Base-by-base conservation (phyloP, 768 basidiomycete species). In the Pleurotus pulmonarius region DNA sequence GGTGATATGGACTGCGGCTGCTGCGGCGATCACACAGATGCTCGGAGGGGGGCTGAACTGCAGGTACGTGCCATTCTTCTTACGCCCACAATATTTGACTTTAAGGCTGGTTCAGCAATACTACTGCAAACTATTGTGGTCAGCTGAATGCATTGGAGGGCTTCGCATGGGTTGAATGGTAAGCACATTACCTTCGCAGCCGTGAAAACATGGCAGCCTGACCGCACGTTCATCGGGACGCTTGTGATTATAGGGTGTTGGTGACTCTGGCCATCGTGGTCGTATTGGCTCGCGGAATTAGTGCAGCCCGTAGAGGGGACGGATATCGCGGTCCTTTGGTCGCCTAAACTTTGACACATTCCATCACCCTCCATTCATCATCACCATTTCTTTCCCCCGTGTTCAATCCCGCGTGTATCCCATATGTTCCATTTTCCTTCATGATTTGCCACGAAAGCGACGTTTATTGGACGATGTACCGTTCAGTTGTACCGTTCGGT, bases 131-230 rank as follows among this genome's bases (percentile, higher is more conserved):
- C 11, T 90, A 90, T 59, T 93, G 90, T 64, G 81, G 81, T 25
- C 90, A 92, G 63, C 72, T 92, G 34, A 91, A 90, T 54, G 88
- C 90, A 4, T 69, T 88, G 1, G 80, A 86, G 64, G 90, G 73
- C 16, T 91, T 92, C 63, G 82, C 87, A 6, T 92, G 90, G 90
- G 63, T 87, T 12, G 79, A 82, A 61, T 88, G 85, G 88, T 89
- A n/a, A n/a, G n/a, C n/a, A n/a, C n/a, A n/a, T n/a, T n/a, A n/a
- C n/a, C n/a, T n/a, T n/a, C n/a, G n/a, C n/a, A n/a, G n/a, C n/a
- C n/a, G n/a, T n/a, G n/a, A n/a, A n/a, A n/a, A n/a, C n/a, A n/a
- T n/a, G n/a, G n/a, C n/a, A n/a, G n/a, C n/a, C n/a, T n/a, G n/a
- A n/a, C n/a, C n/a, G n/a, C n/a, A n/a, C n/a, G n/a, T n/a, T n/a